phyloP scores from a whole-genome alignment of 1,284 basidiomycete species.

The Caloboletus firmus region DNA sequence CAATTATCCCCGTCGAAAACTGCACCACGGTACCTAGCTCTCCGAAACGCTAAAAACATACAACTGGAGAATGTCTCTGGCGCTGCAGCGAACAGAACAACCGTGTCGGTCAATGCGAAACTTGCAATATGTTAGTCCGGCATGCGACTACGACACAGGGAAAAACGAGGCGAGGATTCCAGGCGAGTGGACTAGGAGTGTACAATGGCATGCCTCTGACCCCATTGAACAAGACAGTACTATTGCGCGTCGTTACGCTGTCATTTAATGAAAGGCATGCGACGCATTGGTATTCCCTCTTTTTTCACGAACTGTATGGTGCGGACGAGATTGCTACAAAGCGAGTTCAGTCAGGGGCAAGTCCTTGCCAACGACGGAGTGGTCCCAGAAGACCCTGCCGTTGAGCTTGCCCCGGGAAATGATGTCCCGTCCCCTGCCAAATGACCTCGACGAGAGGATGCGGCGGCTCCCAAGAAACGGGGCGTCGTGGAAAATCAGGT shows the following conservation, averaged over 20 bases:
- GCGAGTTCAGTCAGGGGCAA: neutral
- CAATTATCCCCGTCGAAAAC: too few species aligned
- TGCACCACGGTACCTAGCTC: slow-evolving; percentile 7
- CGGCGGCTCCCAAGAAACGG: neutral
- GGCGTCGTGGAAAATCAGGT: neutral
- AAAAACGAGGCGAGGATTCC: slow-evolving; percentile 56
- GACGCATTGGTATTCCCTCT: neutral
- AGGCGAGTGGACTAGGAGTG: slow-evolving; percentile 68
- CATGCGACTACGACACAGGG: slow-evolving; percentile 66
- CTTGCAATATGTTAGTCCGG: slow-evolving; percentile 33
- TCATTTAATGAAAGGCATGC: too few species aligned
- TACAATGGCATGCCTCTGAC: slow-evolving; percentile 57
- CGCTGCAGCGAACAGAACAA: slow-evolving; percentile 33
- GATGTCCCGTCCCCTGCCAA: neutral
- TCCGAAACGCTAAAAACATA: slow-evolving; percentile 73
- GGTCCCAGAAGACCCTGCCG: neutral
- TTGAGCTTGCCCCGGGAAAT: neutral
- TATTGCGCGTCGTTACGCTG: too few species aligned
- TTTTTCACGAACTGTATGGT: slow-evolving; percentile 26
- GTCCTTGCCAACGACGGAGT: neutral
- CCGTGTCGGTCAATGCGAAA: neutral
- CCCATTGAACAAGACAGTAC: too few species aligned
- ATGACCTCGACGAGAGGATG: neutral
- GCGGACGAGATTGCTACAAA: slow-evolving; percentile 3
- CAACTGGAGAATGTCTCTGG: slow-evolving; percentile 80